These are phyloP conservation scores for Sphagnum fallax DNA, from an alignment of 228 moss, liverwort and hornwort genomes.

Conservation along the genomic window DNA sequence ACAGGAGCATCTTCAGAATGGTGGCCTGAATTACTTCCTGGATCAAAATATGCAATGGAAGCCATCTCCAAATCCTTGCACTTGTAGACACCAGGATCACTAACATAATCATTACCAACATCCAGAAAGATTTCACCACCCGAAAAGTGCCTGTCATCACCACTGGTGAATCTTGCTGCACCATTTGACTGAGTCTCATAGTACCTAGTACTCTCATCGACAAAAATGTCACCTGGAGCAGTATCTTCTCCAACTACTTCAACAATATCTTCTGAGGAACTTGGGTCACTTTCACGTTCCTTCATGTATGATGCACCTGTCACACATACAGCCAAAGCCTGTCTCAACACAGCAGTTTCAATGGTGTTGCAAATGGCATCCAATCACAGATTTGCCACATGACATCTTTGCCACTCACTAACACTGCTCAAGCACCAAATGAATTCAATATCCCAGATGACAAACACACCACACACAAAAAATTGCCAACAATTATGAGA, in stretches of 20 bases:
- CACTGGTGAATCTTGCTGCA: conserved; percentile 25
- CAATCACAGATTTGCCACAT: not conserved
- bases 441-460: too few species aligned
- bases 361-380: not conserved
- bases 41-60: conserved; percentile 32
- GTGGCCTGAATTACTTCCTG: conserved; percentile 8
- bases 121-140: conserved; percentile 50
- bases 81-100: conserved; percentile 71
- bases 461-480: too few species aligned
- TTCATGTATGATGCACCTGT: conserved; percentile 18
- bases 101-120: conserved; percentile 66
- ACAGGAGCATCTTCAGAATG: conserved; percentile 25
- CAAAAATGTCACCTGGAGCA: conserved; percentile 25
- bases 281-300: conserved; percentile 21
- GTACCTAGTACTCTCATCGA: conserved; percentile 42
- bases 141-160: conserved; percentile 22
- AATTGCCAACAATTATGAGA: not conserved
- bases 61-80: conserved; percentile 35
- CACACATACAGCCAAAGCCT: too few species aligned
- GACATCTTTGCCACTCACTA: too few species aligned
- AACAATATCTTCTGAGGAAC: conserved; percentile 30
- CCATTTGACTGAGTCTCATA: conserved; percentile 40
- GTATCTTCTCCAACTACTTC: conserved; percentile 27
- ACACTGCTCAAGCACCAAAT: too few species aligned
- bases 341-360: not conserved